Base-by-base conservation (phyloP, 352 stramenopile species). In the Phytopythium vexans region DNA sequence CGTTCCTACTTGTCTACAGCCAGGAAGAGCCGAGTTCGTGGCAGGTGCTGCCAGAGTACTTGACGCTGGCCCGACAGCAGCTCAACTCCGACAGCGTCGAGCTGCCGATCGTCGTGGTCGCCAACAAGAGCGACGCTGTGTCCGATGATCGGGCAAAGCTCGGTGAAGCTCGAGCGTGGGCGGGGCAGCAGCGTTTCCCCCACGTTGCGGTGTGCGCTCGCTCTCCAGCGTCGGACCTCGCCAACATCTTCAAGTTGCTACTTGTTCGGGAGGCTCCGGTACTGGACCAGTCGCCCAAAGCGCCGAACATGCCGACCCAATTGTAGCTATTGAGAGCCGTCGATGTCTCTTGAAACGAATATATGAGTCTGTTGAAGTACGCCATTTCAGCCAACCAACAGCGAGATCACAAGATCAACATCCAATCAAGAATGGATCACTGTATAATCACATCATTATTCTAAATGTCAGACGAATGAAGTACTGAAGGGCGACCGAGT, bases 1-100 rank as follows among this genome's bases (percentile, higher is more conserved):
- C 66, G 2, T 15, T 76, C 3, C 27, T 84, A 21, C 43, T 89
- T 11, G 55, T 89, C 11, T 87, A 79, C 51, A 80, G 72, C 33
- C 49, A 73, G 2, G 42, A 62, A 8, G 54, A 31, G 0, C 49
- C 61, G 8, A 37, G 40, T 11, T 72, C 61, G 0, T 85, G 71
- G 70, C 39, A 55, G n/a, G 36, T 39, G 3, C 39, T 76, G 41
- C 60, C 60, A 0, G 63, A 33, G 9, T 79, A 77, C 46, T 43
- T 70, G 9, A 45, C 58, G 11, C 37, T 57, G 1, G 57, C 38
- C 33, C 57, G 44, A 21, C 49, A 16, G 16, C 40, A 62, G 16
- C 58, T 70, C 16, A 49, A 35, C 10, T 45, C 63, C 6, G 45
- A 64, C 10, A 43, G 33, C 3, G 11, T 32, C 14, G 14, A 45